Conservation (phyloP, 2,329 filamentous ascomycete genomes). For the Alternaria metachromatica region DNA sequence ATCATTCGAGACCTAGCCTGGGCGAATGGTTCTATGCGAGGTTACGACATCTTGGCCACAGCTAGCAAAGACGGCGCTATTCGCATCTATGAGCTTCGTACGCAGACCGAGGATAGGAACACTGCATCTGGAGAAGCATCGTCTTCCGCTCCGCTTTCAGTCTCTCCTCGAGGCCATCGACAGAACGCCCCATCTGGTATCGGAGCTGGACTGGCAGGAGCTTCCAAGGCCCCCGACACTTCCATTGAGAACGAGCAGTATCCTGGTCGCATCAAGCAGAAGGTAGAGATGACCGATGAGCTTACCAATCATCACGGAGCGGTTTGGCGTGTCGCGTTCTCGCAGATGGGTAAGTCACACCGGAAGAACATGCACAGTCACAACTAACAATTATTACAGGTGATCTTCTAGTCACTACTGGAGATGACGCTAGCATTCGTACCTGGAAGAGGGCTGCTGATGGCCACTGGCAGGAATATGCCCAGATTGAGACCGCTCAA, state of each 20-base stretch:
- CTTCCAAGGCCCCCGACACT: slow-evolving; percentile 53
- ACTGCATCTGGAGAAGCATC: slow-evolving; percentile 33
- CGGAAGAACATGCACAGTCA: neutral
- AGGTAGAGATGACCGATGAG: slow-evolving; percentile 67
- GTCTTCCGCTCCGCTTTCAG: slow-evolving; percentile 14
- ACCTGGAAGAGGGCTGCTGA: slow-evolving; percentile 59
- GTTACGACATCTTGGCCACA: slow-evolving; percentile 88
- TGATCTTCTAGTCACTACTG: slow-evolving; percentile 76
- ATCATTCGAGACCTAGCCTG: slow-evolving; percentile 89
- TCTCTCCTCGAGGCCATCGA: slow-evolving; percentile 34
- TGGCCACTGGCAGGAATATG: slow-evolving; percentile 57
- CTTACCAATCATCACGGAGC: slow-evolving; percentile 72
- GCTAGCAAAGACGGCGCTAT: slow-evolving; percentile 92
- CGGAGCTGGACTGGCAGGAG: slow-evolving; percentile 59
- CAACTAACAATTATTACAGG: slow-evolving; percentile 59
- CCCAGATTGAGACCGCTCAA: slow-evolving; percentile 53
- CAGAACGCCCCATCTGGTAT: slow-evolving; percentile 58
- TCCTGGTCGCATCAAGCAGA: slow-evolving; percentile 71
- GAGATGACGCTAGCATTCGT: slow-evolving; percentile 71
- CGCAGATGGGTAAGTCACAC: slow-evolving; percentile 51
- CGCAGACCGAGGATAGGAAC: slow-evolving; percentile 56
- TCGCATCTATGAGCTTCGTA: slow-evolving; percentile 83
- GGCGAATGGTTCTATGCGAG: slow-evolving; percentile 89
- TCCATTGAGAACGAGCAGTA: slow-evolving; percentile 62
- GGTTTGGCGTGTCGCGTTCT: slow-evolving; percentile 77